Base-by-base conservation (phyloP, 1,284 basidiomycete genomes). In the Sparassis latifolia region DNA sequence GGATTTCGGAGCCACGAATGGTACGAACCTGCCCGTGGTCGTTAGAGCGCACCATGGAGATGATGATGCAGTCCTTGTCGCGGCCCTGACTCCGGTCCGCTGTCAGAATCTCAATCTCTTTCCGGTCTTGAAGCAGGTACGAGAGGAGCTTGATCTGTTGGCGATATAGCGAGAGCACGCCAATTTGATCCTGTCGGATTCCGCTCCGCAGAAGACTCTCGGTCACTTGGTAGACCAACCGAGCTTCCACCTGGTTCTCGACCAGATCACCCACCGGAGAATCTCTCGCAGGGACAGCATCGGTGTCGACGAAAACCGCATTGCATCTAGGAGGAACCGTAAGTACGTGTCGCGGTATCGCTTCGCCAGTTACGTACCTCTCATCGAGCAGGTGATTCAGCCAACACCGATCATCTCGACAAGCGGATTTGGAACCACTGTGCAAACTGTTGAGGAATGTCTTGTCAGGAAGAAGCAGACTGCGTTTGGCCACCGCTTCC, bases 71-170 rank as follows among this genome's bases (percentile, higher is more conserved):
- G 45, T 94, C 91, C 68, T 99, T 99, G 70, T 99, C 97, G 43
- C 97, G 75, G 0, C 97, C 97, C 69, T 99, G 96, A 66, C 89
- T 92, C 50, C 86, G 87, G 70, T 99, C 97, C 3, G 95, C 96
- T 0, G 96, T 99, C 51, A 98, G 72, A 48, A 97, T 82, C 66
- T 99, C 97, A 30, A 99, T 74, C 2, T 72, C 75, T 45, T 72
- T 70, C 47, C 70, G 69, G 27, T 66, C 68, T 35, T 75, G 67
- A 58, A 92, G 63, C 51, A 83, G 60, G 60, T 84, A 69, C 4
- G 79, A 73, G 52, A 94, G 68, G 0, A 95, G 76, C 69, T 97
- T 97, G 71, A 95, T 86, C 66, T 99, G 97, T 61, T 98, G 95
- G 1, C 95, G 82, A 65, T 98, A 98, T 33, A 94, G 75, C 6